phyloP scores from a whole-genome alignment of 2,329 filamentous ascomycete species.

The Exserohilum turcica region DNA sequence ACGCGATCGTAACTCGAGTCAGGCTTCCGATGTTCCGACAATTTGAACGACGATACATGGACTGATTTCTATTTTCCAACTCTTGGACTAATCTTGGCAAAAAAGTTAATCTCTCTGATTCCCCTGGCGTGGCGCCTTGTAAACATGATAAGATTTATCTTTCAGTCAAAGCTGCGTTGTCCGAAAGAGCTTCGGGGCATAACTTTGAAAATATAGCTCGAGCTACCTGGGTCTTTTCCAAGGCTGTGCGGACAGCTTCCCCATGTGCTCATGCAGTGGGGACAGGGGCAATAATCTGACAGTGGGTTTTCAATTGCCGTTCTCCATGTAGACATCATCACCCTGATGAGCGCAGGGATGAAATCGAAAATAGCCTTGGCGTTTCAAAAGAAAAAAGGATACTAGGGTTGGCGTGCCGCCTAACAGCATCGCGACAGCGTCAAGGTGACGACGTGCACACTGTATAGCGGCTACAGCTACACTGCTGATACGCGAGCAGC shows the following conservation, averaged over 20 bases:
- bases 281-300: conserved; percentile 5
- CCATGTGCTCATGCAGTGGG: conserved; percentile 1
- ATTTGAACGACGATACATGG: background rate
- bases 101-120: background rate
- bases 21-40: background rate
- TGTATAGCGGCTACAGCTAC: background rate
- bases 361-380: conserved; percentile 8
- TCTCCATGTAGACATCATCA: conserved; percentile 9
- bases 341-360: conserved; percentile 14
- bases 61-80: background rate
- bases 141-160: background rate
- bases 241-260: too few relatives aligned
- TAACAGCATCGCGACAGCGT: background rate
- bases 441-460: background rate
- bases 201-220: background rate
- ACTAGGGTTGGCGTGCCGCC: background rate
- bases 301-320: conserved; percentile 4
- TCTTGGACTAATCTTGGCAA: background rate
- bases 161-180: background rate
- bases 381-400: conserved; percentile 11
- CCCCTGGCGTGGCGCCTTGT: background rate
- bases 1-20: background rate
- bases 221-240: conserved; percentile 2
- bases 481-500: background rate
- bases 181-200: background rate